phyloP scores from a whole-genome alignment of 768 basidiomycete species.

The Rhizopogon vulgaris region DNA sequence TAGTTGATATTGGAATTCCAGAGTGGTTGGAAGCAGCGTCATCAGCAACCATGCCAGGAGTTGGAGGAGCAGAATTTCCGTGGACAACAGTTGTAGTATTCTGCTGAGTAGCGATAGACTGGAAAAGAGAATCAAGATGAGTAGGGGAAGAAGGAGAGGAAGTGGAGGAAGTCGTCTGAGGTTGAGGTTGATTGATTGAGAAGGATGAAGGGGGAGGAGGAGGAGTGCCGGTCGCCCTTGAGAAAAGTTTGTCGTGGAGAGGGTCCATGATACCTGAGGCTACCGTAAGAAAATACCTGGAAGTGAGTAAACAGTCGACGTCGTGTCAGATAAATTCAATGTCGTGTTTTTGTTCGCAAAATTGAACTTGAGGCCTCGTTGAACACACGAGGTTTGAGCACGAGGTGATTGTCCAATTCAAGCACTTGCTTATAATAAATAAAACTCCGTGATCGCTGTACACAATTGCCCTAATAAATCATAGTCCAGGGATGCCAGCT shows the following conservation, averaged over 20 bases:
- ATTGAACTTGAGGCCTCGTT: constrained; percentile 16
- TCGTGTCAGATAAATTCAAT: neutral
- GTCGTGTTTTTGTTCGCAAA: neutral
- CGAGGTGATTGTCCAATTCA: too few species aligned
- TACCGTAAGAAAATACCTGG: too few species aligned
- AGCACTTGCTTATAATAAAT: too few species aligned
- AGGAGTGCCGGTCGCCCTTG: constrained; percentile 45
- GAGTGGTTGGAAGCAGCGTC: constrained; percentile 37
- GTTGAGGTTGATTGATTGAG: constrained; percentile 19
- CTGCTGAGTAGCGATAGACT: constrained; percentile 44
- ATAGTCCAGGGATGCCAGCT: too few species aligned
- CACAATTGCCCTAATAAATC: too few species aligned
- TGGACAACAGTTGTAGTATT: constrained; percentile 30
- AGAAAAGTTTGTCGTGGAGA: constrained; percentile 42
- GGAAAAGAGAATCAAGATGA: constrained; percentile 66
- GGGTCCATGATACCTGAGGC: neutral
- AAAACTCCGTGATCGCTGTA: too few species aligned
- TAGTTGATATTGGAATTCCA: constrained; percentile 19
- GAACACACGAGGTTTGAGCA: constrained; percentile 19
- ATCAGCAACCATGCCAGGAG: constrained; percentile 36
- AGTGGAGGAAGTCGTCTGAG: constrained; percentile 28
- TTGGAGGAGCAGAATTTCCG: constrained; percentile 38
- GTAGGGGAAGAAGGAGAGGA: constrained; percentile 40
- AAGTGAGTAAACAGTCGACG: constrained; percentile 4
- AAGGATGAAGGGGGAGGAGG: constrained; percentile 37